These are phyloP conservation scores for Polyporus arcularius DNA, from an alignment of 768 basidiomycete genomes.

Conservation along the genomic window DNA sequence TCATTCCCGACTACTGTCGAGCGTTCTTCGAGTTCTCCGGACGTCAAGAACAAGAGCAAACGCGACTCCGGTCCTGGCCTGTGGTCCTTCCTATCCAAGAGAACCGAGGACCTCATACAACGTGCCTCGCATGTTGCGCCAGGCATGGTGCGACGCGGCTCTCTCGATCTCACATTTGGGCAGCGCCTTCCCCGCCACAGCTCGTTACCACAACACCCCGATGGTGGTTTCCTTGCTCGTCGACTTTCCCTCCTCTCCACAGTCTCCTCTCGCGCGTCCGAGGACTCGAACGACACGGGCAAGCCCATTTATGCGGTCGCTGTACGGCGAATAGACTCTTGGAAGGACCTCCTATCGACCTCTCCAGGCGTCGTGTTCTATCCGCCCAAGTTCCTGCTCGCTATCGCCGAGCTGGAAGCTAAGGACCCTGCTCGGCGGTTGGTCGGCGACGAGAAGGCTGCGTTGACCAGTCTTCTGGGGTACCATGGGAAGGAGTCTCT, in stretches of 20 bases:
- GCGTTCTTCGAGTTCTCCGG: conserved; percentile 19
- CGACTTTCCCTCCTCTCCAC: conserved; percentile 18
- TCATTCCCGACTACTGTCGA: conserved; percentile 9
- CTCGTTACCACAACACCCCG: conserved; percentile 29
- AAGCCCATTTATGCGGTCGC: conserved; percentile 37
- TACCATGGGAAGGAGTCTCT: conserved; percentile 53
- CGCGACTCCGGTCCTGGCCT: conserved; percentile 28
- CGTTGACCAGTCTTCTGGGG: conserved; percentile 54
- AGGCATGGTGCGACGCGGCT: conserved; percentile 34
- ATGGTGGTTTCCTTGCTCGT: conserved; percentile 23
- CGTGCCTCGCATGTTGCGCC: conserved; percentile 29
- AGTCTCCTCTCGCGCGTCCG: conserved; percentile 8
- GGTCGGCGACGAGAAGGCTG: conserved; percentile 58
- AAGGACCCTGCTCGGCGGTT: conserved; percentile 40
- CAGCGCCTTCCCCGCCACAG: conserved; percentile 17
- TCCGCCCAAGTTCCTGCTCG: conserved; percentile 49
- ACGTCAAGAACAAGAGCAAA: conserved; percentile 25
- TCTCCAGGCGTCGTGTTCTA: conserved; percentile 50
- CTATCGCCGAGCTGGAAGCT: conserved; percentile 54
- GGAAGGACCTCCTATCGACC: conserved; percentile 48
- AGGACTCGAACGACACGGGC: conserved; percentile 6
- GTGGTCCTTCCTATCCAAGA: conserved; percentile 40
- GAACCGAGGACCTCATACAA: conserved; percentile 35
- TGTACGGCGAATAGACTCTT: conserved; percentile 43
- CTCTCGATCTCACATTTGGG: conserved; percentile 40